A percentile compares a stretch with the other conserved stretches of the same genome.
These are phyloP conservation scores for Neurospora sp. DNA, from an alignment of 495 filamentous ascomycete genomes.

Conservation along the genomic window DNA sequence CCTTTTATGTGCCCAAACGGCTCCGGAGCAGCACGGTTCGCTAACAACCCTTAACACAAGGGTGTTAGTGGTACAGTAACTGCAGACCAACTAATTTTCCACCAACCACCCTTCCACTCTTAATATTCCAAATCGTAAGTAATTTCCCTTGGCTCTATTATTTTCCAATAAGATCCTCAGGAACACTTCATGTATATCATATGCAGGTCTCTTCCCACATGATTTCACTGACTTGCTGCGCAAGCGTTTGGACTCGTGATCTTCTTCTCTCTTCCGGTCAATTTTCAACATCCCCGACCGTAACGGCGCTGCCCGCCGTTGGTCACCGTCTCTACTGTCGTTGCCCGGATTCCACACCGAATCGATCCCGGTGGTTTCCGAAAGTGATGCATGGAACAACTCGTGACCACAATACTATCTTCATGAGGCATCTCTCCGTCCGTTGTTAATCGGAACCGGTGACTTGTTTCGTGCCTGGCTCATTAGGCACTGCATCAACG, in stretches of 20 bases:
- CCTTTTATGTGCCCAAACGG: neutral
- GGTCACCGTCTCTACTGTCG: neutral
- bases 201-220: neutral
- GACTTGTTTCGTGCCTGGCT: neutral
- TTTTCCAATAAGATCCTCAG: neutral
- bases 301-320: neutral
- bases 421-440: neutral
- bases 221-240: neutral
- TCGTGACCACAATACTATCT: neutral
- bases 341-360: neutral
- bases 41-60: neutral
- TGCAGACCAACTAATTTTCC: neutral
- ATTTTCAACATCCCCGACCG: neutral
- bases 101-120: neutral
- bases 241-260: neutral
- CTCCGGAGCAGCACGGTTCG: neutral
- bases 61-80: neutral
- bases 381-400: constrained; percentile 4
- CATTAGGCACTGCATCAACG: neutral
- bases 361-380: neutral
- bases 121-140: neutral
- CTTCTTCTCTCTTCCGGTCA: neutral
- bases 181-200: neutral
- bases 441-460: neutral
- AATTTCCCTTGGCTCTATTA: neutral